These are phyloP conservation scores for Lentinula boryana DNA, from an alignment of 768 basidiomycete genomes.

Conservation along the genomic window DNA sequence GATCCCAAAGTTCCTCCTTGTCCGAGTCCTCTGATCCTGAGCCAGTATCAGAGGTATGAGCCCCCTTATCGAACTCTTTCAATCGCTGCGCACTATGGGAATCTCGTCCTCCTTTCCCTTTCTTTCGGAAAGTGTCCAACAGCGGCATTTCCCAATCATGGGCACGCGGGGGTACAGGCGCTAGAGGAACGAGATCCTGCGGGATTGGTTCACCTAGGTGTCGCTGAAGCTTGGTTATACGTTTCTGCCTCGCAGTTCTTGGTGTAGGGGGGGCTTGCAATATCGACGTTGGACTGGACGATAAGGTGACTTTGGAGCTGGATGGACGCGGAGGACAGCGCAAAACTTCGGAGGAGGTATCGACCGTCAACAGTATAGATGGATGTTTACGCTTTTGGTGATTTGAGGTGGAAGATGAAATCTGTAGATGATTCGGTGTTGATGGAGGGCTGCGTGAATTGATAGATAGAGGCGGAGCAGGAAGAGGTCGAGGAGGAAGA, in stretches of 20 bases:
- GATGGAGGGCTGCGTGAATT: not conserved
- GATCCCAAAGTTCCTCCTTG: conserved; percentile 4
- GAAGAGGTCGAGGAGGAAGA: not conserved
- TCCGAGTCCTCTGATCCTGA: not conserved
- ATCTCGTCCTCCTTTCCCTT: not conserved
- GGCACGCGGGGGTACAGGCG: not conserved
- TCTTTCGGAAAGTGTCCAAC: not conserved
- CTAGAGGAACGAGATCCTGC: conserved; percentile 14
- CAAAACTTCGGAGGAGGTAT: conserved; percentile 11
- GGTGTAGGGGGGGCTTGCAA: conserved; percentile 14
- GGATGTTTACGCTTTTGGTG: conserved; percentile 6
- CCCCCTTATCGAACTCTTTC: not conserved
- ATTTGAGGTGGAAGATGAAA: not conserved
- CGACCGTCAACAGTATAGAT: conserved; percentile 6
- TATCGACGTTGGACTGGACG: not conserved
- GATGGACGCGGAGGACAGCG: not conserved
- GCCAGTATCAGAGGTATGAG: not conserved
- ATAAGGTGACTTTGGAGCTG: not conserved
- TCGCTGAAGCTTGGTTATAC: conserved; percentile 25
- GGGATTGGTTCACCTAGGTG: conserved; percentile 26
- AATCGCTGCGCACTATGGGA: not conserved
- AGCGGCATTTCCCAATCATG: not conserved
- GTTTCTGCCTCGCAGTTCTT: conserved; percentile 19
- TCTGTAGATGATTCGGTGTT: not conserved
- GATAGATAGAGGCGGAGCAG: not conserved